Percentiles rank a stretch among this genome's conserved stretches.
These are phyloP conservation scores for Saraca asoca DNA, from an alignment of 331 rosid genomes.

Conservation along the genomic window DNA sequence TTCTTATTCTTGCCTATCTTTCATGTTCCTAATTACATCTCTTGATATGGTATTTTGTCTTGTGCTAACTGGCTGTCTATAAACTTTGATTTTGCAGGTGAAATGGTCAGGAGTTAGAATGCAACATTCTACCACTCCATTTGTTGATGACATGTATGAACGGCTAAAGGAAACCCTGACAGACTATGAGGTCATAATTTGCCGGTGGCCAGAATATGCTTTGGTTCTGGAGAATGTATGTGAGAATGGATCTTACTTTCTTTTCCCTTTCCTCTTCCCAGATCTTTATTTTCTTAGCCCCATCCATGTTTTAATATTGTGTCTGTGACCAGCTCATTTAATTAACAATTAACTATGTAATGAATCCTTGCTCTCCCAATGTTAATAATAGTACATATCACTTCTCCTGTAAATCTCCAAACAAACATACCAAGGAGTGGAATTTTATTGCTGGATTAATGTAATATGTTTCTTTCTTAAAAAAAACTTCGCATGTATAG, in stretches of 20 bases:
- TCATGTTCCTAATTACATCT: slow-evolving; percentile 3
- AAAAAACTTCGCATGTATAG: background rate
- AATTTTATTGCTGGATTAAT: background rate
- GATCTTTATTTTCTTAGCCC: background rate
- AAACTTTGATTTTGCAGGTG: slow-evolving; percentile 60
- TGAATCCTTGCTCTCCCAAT: no score
- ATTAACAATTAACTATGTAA: background rate
- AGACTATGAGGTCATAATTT: slow-evolving; percentile 85
- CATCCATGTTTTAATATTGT: no score
- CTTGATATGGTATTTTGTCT: slow-evolving; percentile 24
- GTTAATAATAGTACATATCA: background rate
- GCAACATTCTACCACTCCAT: slow-evolving; percentile 93
- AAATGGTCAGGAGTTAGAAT: slow-evolving; percentile 98
- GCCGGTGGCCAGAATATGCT: slow-evolving; percentile 97
- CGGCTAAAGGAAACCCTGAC: slow-evolving; percentile 86
- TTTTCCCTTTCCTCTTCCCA: slow-evolving; percentile 3
- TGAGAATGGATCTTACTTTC: slow-evolving; percentile 14
- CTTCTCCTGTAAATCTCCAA: background rate
- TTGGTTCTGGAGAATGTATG: slow-evolving; percentile 82
- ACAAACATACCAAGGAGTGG: background rate
- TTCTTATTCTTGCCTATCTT: slow-evolving; percentile 11
- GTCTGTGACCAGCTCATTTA: background rate
- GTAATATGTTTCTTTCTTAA: background rate
- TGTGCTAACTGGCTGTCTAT: slow-evolving; percentile 33
- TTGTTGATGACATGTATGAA: slow-evolving; percentile 94